Conservation (phyloP, 2,329 filamentous ascomycete species). For the Ascochyta pisi region DNA sequence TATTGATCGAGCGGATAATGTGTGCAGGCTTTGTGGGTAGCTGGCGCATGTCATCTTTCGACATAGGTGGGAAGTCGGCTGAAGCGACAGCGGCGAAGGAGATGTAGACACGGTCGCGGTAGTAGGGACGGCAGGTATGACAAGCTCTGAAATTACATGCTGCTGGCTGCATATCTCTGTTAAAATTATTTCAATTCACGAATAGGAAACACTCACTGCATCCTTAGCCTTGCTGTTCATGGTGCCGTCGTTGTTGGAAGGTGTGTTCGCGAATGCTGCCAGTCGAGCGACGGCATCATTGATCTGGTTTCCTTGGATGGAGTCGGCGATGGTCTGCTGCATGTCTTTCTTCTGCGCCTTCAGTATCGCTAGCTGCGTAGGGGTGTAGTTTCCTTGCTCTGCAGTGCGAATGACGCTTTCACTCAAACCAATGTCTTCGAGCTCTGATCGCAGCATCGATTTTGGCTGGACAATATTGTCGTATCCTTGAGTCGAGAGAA, state of each 20-base stretch:
- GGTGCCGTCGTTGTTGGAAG: conserved; percentile 32
- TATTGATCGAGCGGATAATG: conserved; percentile 46
- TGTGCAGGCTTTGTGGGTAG: conserved; percentile 48
- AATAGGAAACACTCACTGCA: conserved; percentile 18
- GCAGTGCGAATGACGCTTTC: conserved; percentile 44
- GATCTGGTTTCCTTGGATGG: conserved; percentile 26
- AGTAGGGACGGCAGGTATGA: conserved; percentile 58
- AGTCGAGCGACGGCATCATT: conserved; percentile 27
- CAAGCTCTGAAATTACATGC: conserved; percentile 57
- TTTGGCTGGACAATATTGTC: conserved; percentile 10
- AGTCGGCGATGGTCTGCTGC: conserved; percentile 35
- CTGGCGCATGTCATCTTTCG: conserved; percentile 33
- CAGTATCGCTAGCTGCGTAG: conserved; percentile 39
- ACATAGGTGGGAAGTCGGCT: conserved; percentile 45
- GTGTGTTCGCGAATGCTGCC: conserved; percentile 12
- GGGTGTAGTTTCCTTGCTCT: conserved; percentile 44
- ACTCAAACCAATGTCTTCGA: conserved; percentile 41
- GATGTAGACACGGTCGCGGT: conserved; percentile 55
- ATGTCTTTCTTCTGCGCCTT: conserved; percentile 42
- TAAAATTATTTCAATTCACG: not conserved
- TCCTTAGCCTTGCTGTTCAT: conserved; percentile 21
- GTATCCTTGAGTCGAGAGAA: conserved; percentile 3
- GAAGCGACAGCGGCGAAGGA: conserved; percentile 54
- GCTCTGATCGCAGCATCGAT: conserved; percentile 34
- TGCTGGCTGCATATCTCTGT: not conserved